phyloP scores from a whole-genome alignment of 192 early-diverging fungal genomes.

The Phycomyces blakesleeanus region DNA sequence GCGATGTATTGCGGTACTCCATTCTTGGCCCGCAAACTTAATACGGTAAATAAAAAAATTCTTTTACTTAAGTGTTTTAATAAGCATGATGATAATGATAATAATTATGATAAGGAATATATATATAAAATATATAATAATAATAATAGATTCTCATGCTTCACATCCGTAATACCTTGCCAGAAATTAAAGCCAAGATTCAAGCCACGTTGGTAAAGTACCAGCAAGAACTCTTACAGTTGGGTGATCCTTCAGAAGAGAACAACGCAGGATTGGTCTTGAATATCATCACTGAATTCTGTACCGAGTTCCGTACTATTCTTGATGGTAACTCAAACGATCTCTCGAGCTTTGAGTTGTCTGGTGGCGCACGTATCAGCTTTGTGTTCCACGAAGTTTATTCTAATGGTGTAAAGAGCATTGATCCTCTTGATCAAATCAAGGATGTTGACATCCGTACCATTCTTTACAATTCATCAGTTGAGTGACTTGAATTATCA shows the following conservation, averaged over 20 bases:
- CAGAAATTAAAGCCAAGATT: conserved; percentile 99
- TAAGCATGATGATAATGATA: neutral
- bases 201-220: conserved; percentile 81
- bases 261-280: conserved; percentile 89
- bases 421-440: conserved; percentile 98
- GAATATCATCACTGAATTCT: conserved; percentile 98
- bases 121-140: no score
- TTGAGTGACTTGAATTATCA: conserved; percentile 31
- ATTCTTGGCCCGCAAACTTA: conserved; percentile 95
- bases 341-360: conserved; percentile 89
- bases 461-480: conserved; percentile 96
- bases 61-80: neutral
- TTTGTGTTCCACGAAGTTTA: conserved; percentile 99
- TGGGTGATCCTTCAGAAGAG: conserved; percentile 89
- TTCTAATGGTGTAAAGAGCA: conserved; percentile 81
- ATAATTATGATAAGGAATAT: no score
- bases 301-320: conserved; percentile 91
- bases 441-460: conserved; percentile 99
- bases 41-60: conserved; percentile 60
- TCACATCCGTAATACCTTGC: conserved; percentile 96
- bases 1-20: conserved; percentile 99
- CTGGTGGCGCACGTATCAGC: conserved; percentile 96
- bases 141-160: conserved; percentile 96
- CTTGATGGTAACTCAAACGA: conserved; percentile 96
- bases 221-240: conserved; percentile 74